Evolutionary conservation across 2,329 filamentous ascomycete genomes (phyloP), one percentile per base, ranked within the genome.

Genomic region (Aspergillus ochraceoroseus): DNA sequence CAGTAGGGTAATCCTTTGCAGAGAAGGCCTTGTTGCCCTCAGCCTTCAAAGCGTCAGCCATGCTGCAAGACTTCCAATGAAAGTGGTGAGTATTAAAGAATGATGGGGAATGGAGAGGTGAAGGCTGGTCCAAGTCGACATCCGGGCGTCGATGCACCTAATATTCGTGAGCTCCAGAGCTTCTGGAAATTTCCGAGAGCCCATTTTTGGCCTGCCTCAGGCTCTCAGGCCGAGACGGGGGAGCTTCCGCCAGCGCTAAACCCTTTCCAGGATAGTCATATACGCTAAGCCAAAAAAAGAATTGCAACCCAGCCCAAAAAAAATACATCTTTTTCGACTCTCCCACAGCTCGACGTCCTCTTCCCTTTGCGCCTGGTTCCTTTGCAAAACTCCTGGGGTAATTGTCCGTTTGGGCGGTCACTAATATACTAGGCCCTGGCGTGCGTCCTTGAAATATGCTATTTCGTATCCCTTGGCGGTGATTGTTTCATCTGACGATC

Each of bases 11-110:
- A 70, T 96, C 88, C 78, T 96, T 96, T 49, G 87, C 88, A 53
- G 87, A 84, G 69, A 98, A 98, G 70, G 94, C 89, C 76, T 94
- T 94, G 77, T 98, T 98, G 74, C 90, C 92, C 65, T 92, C 84
- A 61, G 89, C 87, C 76, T 98, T 98, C 60, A 98, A 80, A 79
- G 90, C 76, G 68, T 83, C 80, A 52, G 80, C 79, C 79, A 82
- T 83, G 49, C 26, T 70, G 50, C n/a, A 32, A 34, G 23, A 42
- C 26, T 42, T 51, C 11, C 28, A 18, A 30, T 12, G 26, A 33
- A 25, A 29, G 8, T 18, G 20, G 33, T 20, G 30, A 7, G 23
- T 15, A 12, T 19, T 33, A 26, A 18, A 23, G 15, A 32, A 17
- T 32, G 27, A 13, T 30, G 26, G 18, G 18, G 26, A 35, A 25